phyloP scores from a whole-genome alignment of 176 grass and related monocot genomes.

The Oryza meyeriana region DNA sequence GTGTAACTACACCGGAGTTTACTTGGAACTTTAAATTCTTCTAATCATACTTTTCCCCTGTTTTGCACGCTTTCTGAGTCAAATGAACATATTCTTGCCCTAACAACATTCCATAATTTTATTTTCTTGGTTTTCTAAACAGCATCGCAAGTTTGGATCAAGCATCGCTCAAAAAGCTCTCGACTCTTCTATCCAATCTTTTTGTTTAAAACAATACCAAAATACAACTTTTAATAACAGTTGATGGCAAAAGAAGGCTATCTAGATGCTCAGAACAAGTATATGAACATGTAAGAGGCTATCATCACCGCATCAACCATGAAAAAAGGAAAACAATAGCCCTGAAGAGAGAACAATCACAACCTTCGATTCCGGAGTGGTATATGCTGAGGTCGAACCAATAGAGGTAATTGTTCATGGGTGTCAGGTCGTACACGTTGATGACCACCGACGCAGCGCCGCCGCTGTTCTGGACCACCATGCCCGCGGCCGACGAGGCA shows the following conservation, averaged over 20 bases:
- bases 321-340: background rate
- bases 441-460: constrained; percentile 39
- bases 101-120: background rate
- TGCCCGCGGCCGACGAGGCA: background rate
- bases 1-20: background rate
- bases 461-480: constrained; percentile 33
- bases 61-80: background rate
- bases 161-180: background rate
- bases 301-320: background rate
- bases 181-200: background rate
- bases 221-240: background rate
- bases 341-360: background rate
- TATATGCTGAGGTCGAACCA: constrained; percentile 71
- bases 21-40: background rate
- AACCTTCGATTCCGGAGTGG: constrained; percentile 84
- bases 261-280: background rate
- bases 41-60: background rate
- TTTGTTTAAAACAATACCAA: background rate
- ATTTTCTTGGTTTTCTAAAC: background rate
- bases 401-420: constrained; percentile 71
- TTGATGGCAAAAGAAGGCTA: background rate
- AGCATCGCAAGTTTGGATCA: background rate
- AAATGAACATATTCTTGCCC: background rate
- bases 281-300: background rate
- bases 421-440: constrained; percentile 77